phyloP scores from a whole-genome alignment of 2,329 filamentous ascomycete genomes.

The Intubia oerlemansii region DNA sequence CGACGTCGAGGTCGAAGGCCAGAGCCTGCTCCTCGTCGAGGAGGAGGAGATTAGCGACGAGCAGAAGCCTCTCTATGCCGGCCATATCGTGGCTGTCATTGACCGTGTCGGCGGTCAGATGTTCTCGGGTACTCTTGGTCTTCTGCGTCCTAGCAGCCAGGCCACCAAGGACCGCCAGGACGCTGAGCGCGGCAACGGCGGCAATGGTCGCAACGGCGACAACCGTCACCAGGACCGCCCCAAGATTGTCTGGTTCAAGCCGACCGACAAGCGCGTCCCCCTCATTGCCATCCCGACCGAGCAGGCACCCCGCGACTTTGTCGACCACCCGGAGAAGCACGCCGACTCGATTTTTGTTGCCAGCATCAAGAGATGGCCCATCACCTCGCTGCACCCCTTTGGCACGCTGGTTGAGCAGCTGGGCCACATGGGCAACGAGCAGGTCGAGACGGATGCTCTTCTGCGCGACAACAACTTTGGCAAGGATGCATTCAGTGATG shows the following conservation, averaged over 20 bases:
- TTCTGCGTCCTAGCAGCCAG: constrained; percentile 89
- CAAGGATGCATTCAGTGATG: constrained; percentile 92
- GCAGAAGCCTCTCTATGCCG: constrained; percentile 90
- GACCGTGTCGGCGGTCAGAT: constrained; percentile 95
- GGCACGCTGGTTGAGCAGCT: constrained; percentile 94
- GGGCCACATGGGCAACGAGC: constrained; percentile 90
- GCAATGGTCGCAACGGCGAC: constrained; percentile 42
- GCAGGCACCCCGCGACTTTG: constrained; percentile 91
- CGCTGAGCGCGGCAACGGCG: constrained; percentile 59
- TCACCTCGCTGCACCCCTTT: constrained; percentile 97
- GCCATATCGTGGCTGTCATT: constrained; percentile 91
- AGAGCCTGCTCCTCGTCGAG: constrained; percentile 88
- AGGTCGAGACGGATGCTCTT: constrained; percentile 92
- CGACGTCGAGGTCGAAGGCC: constrained; percentile 94
- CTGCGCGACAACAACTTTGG: constrained; percentile 97
- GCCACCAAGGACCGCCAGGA: constrained; percentile 99
- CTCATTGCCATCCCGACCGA: constrained; percentile 96
- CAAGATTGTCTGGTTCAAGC: constrained; percentile 99
- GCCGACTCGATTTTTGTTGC: constrained; percentile 96
- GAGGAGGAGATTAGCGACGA: constrained; percentile 98
- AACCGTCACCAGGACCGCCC: constrained; percentile 85
- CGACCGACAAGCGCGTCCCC: constrained; percentile 94
- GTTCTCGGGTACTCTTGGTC: constrained; percentile 91
- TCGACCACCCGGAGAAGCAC: constrained; percentile 95
- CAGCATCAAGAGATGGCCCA: constrained; percentile 98